phyloP scores from a whole-genome alignment of 2,329 filamentous ascomycete genomes.

The Pseudopithomyces chartarum region DNA sequence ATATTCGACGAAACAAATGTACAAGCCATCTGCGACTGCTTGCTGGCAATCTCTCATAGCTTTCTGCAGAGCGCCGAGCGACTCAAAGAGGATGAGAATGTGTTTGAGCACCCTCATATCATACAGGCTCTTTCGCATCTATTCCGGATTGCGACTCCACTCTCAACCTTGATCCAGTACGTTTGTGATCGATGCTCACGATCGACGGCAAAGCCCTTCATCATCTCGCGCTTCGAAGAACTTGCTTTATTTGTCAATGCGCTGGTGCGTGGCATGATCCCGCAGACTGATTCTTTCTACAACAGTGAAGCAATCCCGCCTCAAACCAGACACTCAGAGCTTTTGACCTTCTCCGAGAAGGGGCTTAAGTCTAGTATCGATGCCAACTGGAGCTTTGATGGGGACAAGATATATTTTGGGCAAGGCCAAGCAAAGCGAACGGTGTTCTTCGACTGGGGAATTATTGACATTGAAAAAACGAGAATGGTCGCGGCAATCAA shows the following conservation, averaged over 20 bases:
- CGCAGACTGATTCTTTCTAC: slow-evolving; percentile 21
- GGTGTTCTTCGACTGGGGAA: slow-evolving; percentile 46
- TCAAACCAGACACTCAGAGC: slow-evolving; percentile 8
- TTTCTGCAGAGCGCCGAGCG: slow-evolving; percentile 43
- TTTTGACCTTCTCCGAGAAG: slow-evolving; percentile 39
- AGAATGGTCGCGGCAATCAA: slow-evolving; percentile 23
- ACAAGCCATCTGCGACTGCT: slow-evolving; percentile 40
- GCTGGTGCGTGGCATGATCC: slow-evolving; percentile 29
- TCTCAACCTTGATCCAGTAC: slow-evolving; percentile 54
- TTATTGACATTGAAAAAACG: slow-evolving; percentile 34
- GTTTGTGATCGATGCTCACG: slow-evolving; percentile 45
- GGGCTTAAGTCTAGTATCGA: slow-evolving; percentile 52
- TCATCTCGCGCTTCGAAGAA: slow-evolving; percentile 46
- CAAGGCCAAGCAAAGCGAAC: slow-evolving; percentile 52
- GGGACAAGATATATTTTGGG: slow-evolving; percentile 51
- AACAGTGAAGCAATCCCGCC: slow-evolving; percentile 9
- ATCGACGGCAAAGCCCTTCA: slow-evolving; percentile 24
- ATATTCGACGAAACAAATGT: slow-evolving; percentile 48
- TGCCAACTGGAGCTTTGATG: slow-evolving; percentile 51
- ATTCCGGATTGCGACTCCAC: slow-evolving; percentile 48
- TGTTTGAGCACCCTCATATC: slow-evolving; percentile 47
- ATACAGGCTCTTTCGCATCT: slow-evolving; percentile 47
- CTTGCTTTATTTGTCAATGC: slow-evolving; percentile 43
- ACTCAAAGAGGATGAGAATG: slow-evolving; percentile 38
- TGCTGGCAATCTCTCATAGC: slow-evolving; percentile 47